Conservation (phyloP, 768 basidiomycete genomes). For the Strobilomyces confusus region DNA sequence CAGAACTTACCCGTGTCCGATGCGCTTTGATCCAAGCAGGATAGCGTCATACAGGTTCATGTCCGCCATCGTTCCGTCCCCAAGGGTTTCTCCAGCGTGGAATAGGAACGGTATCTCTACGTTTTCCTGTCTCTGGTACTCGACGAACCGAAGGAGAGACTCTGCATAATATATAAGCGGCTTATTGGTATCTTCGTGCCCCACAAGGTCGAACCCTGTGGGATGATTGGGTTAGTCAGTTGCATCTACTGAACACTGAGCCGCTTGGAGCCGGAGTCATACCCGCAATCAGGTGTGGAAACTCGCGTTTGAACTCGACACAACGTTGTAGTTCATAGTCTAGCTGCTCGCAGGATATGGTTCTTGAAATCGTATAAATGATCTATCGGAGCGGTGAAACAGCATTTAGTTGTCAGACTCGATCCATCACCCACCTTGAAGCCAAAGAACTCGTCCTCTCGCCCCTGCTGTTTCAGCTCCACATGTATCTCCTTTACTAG, state of each 20-base stretch:
- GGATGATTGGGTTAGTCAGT: neutral
- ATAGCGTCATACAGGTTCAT: constrained; percentile 77
- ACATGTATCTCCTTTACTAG: constrained; percentile 34
- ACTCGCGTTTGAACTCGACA: constrained; percentile 40
- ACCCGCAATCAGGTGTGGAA: constrained; percentile 45
- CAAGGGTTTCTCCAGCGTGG: constrained; percentile 78
- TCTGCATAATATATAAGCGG: constrained; percentile 40
- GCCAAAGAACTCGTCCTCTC: constrained; percentile 40
- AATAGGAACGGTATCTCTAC: constrained; percentile 69
- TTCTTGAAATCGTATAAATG: constrained; percentile 40
- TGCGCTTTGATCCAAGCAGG: constrained; percentile 71
- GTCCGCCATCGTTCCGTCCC: constrained; percentile 69
- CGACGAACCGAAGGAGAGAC: constrained; percentile 36
- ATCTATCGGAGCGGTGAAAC: constrained; percentile 27
- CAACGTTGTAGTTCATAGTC: constrained; percentile 43
- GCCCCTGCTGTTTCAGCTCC: constrained; percentile 33
- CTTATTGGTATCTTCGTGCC: constrained; percentile 51
- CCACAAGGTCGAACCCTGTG: constrained; percentile 51
- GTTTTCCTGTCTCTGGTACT: constrained; percentile 33
- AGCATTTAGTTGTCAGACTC: neutral
- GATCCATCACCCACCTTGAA: constrained; percentile 30
- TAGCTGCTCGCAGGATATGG: constrained; percentile 35
- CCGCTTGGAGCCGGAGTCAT: neutral
- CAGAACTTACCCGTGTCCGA: constrained; percentile 66
- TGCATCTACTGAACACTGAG: neutral